These are phyloP conservation scores for Arachis monticola DNA, from an alignment of 331 rosid species.

Conservation along the genomic window DNA sequence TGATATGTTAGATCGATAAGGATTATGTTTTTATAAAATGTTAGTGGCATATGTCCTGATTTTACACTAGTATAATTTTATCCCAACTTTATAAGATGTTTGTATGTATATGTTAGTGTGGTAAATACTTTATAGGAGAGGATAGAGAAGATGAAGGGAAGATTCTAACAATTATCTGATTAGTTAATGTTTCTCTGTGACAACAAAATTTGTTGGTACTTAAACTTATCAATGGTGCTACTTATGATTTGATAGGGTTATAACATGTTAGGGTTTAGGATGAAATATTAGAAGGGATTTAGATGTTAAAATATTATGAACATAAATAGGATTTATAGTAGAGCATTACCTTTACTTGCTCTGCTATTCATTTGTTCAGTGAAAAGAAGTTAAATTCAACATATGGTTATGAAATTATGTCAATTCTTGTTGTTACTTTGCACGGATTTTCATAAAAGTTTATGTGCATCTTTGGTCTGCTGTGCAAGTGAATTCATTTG, in stretches of 20 bases:
- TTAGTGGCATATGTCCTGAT: background rate
- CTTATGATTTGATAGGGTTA: background rate
- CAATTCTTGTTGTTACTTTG: background rate
- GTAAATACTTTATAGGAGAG: background rate
- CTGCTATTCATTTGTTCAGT: background rate
- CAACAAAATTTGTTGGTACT: background rate
- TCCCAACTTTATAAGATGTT: background rate
- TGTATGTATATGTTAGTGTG: background rate
- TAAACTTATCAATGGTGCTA: background rate
- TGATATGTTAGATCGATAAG: background rate
- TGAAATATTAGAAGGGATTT: background rate
- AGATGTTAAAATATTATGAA: background rate
- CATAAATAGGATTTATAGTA: background rate
- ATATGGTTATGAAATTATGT: background rate
- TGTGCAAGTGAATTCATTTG: background rate
- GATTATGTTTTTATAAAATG: background rate
- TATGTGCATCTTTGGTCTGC: background rate
- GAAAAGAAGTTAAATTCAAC: background rate
- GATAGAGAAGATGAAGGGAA: background rate
- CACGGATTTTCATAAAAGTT: background rate
- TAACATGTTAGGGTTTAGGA: background rate
- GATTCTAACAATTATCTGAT: slow-evolving; percentile 5
- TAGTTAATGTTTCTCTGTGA: background rate
- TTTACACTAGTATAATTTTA: too few relatives aligned
- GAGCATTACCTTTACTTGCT: background rate